Conservation (phyloP, 2,329 filamentous ascomycete genomes). For the Colletotrichum sp. region DNA sequence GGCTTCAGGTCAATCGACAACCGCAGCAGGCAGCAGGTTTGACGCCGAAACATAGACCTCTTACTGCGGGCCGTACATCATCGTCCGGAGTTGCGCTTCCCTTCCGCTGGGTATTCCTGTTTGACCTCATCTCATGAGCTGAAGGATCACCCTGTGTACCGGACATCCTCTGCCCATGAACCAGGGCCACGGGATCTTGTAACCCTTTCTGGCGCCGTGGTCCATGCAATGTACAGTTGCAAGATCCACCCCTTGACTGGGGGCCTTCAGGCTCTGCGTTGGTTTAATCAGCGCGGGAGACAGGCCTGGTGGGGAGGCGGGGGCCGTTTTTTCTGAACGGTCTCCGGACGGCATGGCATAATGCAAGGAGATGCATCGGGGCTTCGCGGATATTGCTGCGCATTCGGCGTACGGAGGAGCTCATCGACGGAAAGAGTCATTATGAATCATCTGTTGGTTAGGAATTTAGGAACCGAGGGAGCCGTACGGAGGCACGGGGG, state of each 20-base stretch:
- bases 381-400: not conserved
- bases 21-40: constrained; percentile 9
- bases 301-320: not conserved
- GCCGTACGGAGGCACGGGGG: not conserved
- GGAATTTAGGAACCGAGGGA: not conserved
- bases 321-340: not conserved
- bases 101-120: not conserved
- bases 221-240: not conserved
- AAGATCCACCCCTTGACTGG: not conserved
- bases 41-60: not conserved
- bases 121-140: not conserved
- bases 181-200: constrained; percentile 10
- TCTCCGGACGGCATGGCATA: not conserved
- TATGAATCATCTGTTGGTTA: not conserved
- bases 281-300: constrained; percentile 1
- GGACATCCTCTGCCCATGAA: constrained; percentile 7
- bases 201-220: not conserved
- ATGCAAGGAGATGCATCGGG: not conserved
- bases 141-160: not conserved
- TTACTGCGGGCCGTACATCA: not conserved
- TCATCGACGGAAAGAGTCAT: not conserved
- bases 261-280: not conserved
- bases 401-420: not conserved
- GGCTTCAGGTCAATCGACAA: not conserved
- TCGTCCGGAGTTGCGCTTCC: not conserved